Conservation (phyloP, 805 yeast genomes). For the Kuraishia hungarica region DNA sequence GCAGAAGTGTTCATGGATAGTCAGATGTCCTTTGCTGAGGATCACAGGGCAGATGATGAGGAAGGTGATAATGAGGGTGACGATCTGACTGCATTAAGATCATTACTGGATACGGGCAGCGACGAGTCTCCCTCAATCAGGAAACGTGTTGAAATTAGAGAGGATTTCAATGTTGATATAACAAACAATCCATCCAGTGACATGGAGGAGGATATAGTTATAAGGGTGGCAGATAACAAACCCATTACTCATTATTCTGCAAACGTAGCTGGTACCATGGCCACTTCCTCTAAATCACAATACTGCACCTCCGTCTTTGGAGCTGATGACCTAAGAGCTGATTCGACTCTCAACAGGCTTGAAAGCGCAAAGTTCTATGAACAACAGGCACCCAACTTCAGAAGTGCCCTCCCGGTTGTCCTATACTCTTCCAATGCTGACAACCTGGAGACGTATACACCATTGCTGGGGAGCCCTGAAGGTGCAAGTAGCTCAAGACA, state of each 20-base stretch:
- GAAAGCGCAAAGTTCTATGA: not conserved
- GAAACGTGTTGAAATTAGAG: not conserved
- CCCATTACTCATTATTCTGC: not conserved
- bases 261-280: not conserved
- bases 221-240: not conserved
- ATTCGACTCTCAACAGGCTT: not conserved
- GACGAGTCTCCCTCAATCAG: not conserved
- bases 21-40: not conserved
- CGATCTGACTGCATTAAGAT: not conserved
- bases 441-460: not conserved
- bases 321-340: not conserved
- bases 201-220: not conserved
- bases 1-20: not conserved
- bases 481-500: not conserved
- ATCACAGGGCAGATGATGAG: too few relatives aligned
- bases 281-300: not conserved
- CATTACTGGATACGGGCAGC: not conserved
- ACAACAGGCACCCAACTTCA: not conserved
- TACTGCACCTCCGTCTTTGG: not conserved
- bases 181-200: not conserved
- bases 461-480: not conserved
- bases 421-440: not conserved
- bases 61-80: not conserved
- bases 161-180: not conserved
- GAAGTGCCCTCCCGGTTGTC: not conserved